Evolutionary conservation across 2,329 filamentous ascomycete species (phyloP), one percentile per base, ranked within the genome.

Genomic region (Lasiodiplodia sp.): DNA sequence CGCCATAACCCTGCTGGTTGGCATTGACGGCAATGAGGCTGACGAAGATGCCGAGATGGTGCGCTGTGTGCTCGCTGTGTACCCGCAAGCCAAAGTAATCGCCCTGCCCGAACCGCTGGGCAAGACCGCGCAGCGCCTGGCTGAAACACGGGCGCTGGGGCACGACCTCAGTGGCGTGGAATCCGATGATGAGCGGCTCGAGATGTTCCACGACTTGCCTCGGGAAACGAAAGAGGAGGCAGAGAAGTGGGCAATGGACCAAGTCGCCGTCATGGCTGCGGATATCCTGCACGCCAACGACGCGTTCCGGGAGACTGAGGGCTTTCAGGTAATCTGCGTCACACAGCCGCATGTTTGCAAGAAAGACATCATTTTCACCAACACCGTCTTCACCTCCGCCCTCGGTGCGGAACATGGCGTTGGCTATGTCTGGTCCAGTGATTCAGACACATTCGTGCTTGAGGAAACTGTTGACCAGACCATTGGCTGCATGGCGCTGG

Each of bases 361-460:
- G 69, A 81, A 80, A 55, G 78, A 75, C 8, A 77, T 81, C 57
- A 79, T 80, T 77, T 81, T 81, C 62, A 79, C 77, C 6, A 73
- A 77, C 14, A 77, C 79, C 66, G 72, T 80, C 18, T 77, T 80
- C 58, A 72, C 74, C 1, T 72, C 78, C 18, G 76, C 78, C 1
- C 72, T 80, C 11, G 72, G 77, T 4, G 75, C 79, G 37, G 71
- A 73, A 14, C 71, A 78, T 1, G 73, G 73, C 2, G 71, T 80
- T 28, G 78, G 79, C 37, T 80, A 76, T 60, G 67, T 80, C 1
- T 80, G 78, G 78, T 77, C 78, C 1, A 78, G 76, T 2, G 78
- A 80, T 62, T 79, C 78, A 3, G 78, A 80, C 47, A 78, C 77
- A 2, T 73, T 78, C 25, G 75, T 80, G n/a, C 71, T 76, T 40